Evolutionary conservation across 2,329 filamentous ascomycete species (phyloP).

Genomic region (Calonectria fujianensis): DNA sequence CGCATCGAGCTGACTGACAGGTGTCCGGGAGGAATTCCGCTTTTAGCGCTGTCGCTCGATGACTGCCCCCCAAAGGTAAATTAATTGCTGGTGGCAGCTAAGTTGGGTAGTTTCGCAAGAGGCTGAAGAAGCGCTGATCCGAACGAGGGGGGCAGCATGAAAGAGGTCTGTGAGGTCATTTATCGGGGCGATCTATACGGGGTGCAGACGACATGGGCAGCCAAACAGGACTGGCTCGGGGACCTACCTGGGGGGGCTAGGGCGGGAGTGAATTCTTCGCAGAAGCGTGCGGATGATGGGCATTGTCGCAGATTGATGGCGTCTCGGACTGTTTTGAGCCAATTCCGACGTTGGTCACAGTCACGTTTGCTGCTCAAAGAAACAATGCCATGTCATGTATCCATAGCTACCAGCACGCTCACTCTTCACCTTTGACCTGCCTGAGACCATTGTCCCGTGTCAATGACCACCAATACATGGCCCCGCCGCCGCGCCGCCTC

Average conservation of each 20-base stretch:
- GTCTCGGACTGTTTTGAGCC: slow-evolving; percentile 6
- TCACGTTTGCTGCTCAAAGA: neutral
- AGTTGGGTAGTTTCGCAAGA: slow-evolving; percentile 6
- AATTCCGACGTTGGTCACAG: slow-evolving; percentile 4
- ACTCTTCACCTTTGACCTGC: neutral
- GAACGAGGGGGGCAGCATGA: slow-evolving; percentile 8
- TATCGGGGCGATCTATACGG: slow-evolving; percentile 23
- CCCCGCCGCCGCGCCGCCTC: slow-evolving; percentile 30
- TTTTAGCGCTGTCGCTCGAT: slow-evolving; percentile 12
- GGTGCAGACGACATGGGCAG: slow-evolving; percentile 20
- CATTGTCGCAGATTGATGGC: neutral
- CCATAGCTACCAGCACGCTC: neutral
- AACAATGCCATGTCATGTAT: neutral
- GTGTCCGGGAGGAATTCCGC: slow-evolving; percentile 17
- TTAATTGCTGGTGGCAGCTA: slow-evolving; percentile 23
- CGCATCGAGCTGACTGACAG: slow-evolving; percentile 10
- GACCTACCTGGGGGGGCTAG: neutral
- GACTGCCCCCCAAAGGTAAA: neutral
- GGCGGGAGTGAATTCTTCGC: neutral
- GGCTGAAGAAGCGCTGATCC: slow-evolving; percentile 11
- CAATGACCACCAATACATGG: slow-evolving; percentile 16
- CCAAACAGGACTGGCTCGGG: neutral
- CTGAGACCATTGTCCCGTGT: neutral
- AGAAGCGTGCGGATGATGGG: neutral
- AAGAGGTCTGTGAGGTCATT: slow-evolving; percentile 25